Base-by-base conservation (phyloP, 139 green algal species). In the Chlamydomonas sp. region DNA sequence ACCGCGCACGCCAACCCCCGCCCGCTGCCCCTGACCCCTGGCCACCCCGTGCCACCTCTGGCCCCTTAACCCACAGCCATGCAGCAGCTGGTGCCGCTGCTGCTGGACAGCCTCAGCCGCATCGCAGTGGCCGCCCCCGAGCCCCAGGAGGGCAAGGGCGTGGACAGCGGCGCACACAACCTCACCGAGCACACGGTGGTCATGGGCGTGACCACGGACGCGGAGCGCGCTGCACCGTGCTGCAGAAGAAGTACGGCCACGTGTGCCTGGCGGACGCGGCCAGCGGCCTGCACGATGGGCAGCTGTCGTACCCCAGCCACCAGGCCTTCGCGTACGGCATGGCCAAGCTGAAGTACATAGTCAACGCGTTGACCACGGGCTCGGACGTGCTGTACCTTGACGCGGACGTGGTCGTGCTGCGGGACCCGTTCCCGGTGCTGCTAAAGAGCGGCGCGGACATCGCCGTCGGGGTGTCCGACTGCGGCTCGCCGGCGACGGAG, bases 371-470 rank as follows among this genome's bases (percentile, higher is more conserved):
- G n/a, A 63, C 62, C 63, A 77, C 75, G 16, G 63, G 66, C 84
- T 16, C 68, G 4, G 66, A 79, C 57, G 10, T 88, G 2, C 75
- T 88, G 57, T 88, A 62, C 14, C 10, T 88, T 18, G 84, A 88
- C 58, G 84, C 84, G 4, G 84, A 88, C 63, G 75, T 83, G n/a
- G 75, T 88, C 17, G 49, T 88, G 6, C 64, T 88, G 57, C 63
- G 75, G 7, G 63, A 88, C 75, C 84, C 84, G 10, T 77, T 88
- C 63, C 83, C 83, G 1, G 5, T 16, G 64, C 64, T 12, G 10
- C 64, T 9, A 1, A 9, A 9, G 8, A 16, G 69, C 69, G 5
- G 69, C 31, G 31, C 31, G 31, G 31, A 49, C 31, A 49, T 49
- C 0, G 31, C 31, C 0, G 31, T 49, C 0, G 31, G 31, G 31